These are phyloP conservation scores for Coemansia sp. DNA, from an alignment of 192 early-diverging fungal species.

Conservation along the genomic window DNA sequence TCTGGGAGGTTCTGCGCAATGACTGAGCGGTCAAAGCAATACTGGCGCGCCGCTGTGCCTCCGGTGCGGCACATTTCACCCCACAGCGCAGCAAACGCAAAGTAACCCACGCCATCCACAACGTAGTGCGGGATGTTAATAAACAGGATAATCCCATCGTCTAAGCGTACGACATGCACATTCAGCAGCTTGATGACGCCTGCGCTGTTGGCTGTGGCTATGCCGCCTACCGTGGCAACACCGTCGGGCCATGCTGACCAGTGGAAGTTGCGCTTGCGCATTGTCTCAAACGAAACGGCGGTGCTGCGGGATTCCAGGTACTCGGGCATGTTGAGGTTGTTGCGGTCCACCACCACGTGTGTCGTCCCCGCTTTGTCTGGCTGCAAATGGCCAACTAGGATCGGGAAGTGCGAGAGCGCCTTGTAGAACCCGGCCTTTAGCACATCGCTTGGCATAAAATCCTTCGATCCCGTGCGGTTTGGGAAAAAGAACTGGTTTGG, in stretches of 20 bases:
- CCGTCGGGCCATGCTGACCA: conserved; percentile 46
- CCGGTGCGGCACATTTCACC: conserved; percentile 24
- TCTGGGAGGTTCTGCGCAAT: conserved; percentile 30
- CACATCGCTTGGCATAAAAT: conserved; percentile 47
- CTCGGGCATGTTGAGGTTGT: conserved; percentile 47
- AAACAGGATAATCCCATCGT: conserved; percentile 44
- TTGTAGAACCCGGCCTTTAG: conserved; percentile 32
- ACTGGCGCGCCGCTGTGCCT: conserved; percentile 8
- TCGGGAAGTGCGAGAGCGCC: conserved; percentile 37
- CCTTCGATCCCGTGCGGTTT: conserved; percentile 12
- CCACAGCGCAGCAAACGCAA: conserved; percentile 48
- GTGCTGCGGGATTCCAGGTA: conserved; percentile 37
- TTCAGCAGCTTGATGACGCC: conserved; percentile 33
- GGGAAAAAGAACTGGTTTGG: conserved; percentile 48
- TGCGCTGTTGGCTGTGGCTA: conserved; percentile 24
- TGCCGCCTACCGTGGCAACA: conserved; percentile 23
- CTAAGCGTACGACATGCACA: conserved; percentile 37
- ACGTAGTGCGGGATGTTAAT: conserved; percentile 49
- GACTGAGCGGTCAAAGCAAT: conserved; percentile 42
- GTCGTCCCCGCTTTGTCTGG: conserved; percentile 16
- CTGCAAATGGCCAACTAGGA: conserved; percentile 33
- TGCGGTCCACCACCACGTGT: conserved; percentile 25
- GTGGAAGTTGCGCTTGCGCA: conserved; percentile 35
- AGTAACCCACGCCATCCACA: conserved; percentile 47
- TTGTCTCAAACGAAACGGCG: conserved; percentile 11